A percentile compares a stretch with the other conserved stretches of the same genome.
Conservation (phyloP, 176 grass and related monocot species). For the Zizania latifolia region DNA sequence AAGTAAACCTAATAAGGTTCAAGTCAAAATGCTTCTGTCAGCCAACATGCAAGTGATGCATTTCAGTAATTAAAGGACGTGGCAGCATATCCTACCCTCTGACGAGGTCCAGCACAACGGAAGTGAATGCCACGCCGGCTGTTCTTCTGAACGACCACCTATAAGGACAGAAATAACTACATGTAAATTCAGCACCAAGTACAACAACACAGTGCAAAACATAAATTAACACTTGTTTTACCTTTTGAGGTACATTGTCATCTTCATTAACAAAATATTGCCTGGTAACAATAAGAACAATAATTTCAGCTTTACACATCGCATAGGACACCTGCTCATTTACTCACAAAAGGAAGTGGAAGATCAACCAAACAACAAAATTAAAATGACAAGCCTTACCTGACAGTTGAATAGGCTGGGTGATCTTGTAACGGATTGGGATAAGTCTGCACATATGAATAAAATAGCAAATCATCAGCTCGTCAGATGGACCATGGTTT, state of each 20-base stretch:
- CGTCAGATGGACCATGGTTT: not conserved
- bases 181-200: not conserved
- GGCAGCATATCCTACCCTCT: conserved; percentile 49
- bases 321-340: not conserved
- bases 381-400: conserved; percentile 42
- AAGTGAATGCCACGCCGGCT: conserved; percentile 78
- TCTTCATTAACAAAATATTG: conserved; percentile 91
- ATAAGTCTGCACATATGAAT: conserved; percentile 57
- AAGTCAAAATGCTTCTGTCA: conserved; percentile 32
- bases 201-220: not conserved
- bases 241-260: conserved; percentile 89
- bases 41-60: not conserved
- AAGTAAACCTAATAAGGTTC: conserved; percentile 61
- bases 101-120: conserved; percentile 85
- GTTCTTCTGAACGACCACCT: conserved; percentile 73
- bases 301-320: conserved; percentile 11
- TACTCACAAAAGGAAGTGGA: not conserved
- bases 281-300: conserved; percentile 39
- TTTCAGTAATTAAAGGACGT: conserved; percentile 6
- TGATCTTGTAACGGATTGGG: conserved; percentile 87
- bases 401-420: conserved; percentile 88
- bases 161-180: not conserved
- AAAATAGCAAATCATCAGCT: conserved; percentile 31
- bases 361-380: not conserved
- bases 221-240: not conserved